Conservation (phyloP, 73 alveolate genomes). For the Paramecium octaurelia region DNA sequence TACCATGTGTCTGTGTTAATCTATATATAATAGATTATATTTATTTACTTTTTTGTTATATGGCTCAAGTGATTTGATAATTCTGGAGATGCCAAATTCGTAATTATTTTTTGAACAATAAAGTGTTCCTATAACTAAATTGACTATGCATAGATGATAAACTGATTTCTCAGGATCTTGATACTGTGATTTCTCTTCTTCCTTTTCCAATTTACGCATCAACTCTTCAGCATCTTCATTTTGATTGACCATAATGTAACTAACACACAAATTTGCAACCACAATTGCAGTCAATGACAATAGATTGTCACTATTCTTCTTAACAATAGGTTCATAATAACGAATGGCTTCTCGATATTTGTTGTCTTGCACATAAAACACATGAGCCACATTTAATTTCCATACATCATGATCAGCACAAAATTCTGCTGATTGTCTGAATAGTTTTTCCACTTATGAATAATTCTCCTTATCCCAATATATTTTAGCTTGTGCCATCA, state of each 20-base stretch:
- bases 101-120: constrained; percentile 92
- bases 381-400: constrained; percentile 97
- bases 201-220: constrained; percentile 95
- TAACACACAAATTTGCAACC: constrained; percentile 98
- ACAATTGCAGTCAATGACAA: constrained; percentile 97
- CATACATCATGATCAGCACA: constrained; percentile 97
- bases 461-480: constrained; percentile 99
- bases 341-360: constrained; percentile 96
- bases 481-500: constrained; percentile 99
- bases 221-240: constrained; percentile 99
- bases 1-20: constrained; percentile 84
- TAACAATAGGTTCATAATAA: constrained; percentile 96
- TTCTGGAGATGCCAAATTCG: constrained; percentile 98
- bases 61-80: constrained; percentile 96
- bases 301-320: constrained; percentile 93
- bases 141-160: constrained; percentile 98
- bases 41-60: constrained; percentile 76
- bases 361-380: constrained; percentile 97
- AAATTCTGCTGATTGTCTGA: constrained; percentile 97
- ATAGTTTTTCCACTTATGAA: constrained; percentile 95
- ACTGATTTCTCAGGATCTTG: constrained; percentile 90
- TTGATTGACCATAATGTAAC: constrained; percentile 95
- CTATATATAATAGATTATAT: background rate
- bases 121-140: constrained; percentile 95
- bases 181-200: constrained; percentile 83